Conservation (phyloP, 371 early-diverging fungal species). For the Apophysomyces sp. region DNA sequence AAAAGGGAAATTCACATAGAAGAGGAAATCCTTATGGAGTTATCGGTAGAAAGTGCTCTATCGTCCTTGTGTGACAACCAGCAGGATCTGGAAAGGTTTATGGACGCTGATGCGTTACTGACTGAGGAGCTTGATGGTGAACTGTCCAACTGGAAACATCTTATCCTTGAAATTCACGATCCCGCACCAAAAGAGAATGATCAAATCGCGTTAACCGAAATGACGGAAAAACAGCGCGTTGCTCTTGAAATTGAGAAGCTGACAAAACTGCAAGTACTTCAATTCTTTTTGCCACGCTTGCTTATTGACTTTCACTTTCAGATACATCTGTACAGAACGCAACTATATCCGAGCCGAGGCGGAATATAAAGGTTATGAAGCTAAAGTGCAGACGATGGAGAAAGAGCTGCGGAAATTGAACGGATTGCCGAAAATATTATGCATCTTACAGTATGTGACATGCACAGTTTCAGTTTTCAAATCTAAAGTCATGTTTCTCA, state of each 20-base stretch:
- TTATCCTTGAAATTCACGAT: neutral
- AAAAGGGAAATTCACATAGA: no score
- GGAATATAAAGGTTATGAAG: slow-evolving; percentile 1
- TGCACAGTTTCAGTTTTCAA: neutral
- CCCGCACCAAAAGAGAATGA: neutral
- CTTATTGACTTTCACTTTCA: neutral
- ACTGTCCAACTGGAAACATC: neutral
- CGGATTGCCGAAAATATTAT: neutral
- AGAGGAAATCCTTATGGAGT: neutral
- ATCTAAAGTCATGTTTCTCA: neutral
- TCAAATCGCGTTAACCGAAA: neutral
- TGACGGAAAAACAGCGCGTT: neutral
- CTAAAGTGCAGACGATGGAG: neutral
- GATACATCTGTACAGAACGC: neutral
- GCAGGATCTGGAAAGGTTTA: neutral
- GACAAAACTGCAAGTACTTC: neutral
- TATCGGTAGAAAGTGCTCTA: neutral
- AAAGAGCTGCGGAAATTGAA: slow-evolving; percentile 3
- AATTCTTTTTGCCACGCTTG: neutral
- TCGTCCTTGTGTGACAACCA: neutral
- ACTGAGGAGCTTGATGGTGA: neutral
- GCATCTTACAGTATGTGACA: neutral
- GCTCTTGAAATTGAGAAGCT: neutral
- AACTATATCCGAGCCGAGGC: neutral
- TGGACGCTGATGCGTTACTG: neutral